Evolutionary conservation across 306 rosid species (phyloP).

Genomic region (Begonia fuchsioides): DNA sequence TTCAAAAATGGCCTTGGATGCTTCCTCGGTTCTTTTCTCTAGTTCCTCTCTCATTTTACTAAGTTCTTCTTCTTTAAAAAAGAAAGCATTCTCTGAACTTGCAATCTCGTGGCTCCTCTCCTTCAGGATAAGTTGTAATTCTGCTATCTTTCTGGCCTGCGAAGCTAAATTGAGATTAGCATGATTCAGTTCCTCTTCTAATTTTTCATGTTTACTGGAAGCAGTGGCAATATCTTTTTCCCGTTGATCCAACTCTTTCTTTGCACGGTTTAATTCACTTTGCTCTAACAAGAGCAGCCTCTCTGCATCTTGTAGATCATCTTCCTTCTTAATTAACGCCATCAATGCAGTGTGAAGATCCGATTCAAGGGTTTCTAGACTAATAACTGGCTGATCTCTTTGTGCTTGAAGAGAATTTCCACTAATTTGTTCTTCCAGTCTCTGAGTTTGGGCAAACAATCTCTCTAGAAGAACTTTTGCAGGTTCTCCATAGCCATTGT

Average conservation of each 20-base stretch:
- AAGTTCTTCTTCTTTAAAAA: conserved; percentile 54
- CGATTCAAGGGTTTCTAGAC: conserved; percentile 47
- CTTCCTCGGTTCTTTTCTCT: conserved; percentile 48
- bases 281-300: conserved; percentile 43
- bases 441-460: conserved; percentile 68
- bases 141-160: conserved; percentile 49
- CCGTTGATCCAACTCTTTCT: conserved; percentile 58
- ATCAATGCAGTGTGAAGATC: conserved; percentile 55
- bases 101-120: conserved; percentile 37
- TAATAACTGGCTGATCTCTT: conserved; percentile 29
- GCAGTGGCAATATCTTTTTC: conserved; percentile 56
- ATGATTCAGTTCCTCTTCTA: conserved; percentile 52
- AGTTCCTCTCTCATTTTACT: conserved; percentile 37
- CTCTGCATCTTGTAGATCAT: conserved; percentile 58
- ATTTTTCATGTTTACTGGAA: conserved; percentile 25
- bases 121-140: conserved; percentile 40
- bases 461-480: conserved; percentile 76
- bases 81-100: conserved; percentile 17
- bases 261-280: conserved; percentile 35
- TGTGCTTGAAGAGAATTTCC: conserved; percentile 21
- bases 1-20: conserved; percentile 23
- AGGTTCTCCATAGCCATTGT: conserved; percentile 49
- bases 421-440: conserved; percentile 41
- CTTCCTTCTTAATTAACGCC: conserved; percentile 64
- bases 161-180: conserved; percentile 46